A percentile compares a stretch with the other conserved stretches of the same genome.
phyloP scores from a whole-genome alignment of 1,139 yeast species.

The Candida sp. region DNA sequence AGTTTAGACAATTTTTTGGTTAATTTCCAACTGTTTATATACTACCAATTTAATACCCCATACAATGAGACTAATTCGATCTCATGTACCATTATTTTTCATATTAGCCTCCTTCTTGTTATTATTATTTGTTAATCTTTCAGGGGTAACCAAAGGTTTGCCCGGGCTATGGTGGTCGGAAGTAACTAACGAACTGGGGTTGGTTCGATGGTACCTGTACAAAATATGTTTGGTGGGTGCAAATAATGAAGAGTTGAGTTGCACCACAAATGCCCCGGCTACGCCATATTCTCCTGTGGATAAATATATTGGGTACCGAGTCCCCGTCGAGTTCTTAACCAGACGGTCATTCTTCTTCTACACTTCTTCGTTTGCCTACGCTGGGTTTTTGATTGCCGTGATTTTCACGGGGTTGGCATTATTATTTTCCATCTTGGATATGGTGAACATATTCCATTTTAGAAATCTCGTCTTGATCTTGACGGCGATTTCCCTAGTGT shows the following conservation, averaged over 20 bases:
- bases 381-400: slow-evolving; percentile 60
- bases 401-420: slow-evolving; percentile 52
- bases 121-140: slow-evolving; percentile 58
- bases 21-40: too few species aligned
- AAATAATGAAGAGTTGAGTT: slow-evolving; percentile 35
- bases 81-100: slow-evolving; percentile 23
- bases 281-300: slow-evolving; percentile 65
- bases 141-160: slow-evolving; percentile 49
- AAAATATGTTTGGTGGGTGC: slow-evolving; percentile 49
- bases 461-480: slow-evolving; percentile 12
- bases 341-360: slow-evolving; percentile 54
- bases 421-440: slow-evolving; percentile 28
- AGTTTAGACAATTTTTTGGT: not conserved
- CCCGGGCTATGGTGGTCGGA: slow-evolving; percentile 29
- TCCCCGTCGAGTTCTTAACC: slow-evolving; percentile 44
- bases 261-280: slow-evolving; percentile 51
- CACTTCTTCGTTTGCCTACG: slow-evolving; percentile 65
- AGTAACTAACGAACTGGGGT: slow-evolving; percentile 24
- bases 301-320: slow-evolving; percentile 45
- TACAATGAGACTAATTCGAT: not conserved
- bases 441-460: slow-evolving; percentile 14
- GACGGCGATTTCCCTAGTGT: slow-evolving; percentile 44
- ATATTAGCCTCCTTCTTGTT: slow-evolving; percentile 46
- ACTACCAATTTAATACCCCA: not conserved
- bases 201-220: slow-evolving; percentile 67